Conservation (phyloP, 148 eudicot species). For the Nepenthes mirabilis region DNA sequence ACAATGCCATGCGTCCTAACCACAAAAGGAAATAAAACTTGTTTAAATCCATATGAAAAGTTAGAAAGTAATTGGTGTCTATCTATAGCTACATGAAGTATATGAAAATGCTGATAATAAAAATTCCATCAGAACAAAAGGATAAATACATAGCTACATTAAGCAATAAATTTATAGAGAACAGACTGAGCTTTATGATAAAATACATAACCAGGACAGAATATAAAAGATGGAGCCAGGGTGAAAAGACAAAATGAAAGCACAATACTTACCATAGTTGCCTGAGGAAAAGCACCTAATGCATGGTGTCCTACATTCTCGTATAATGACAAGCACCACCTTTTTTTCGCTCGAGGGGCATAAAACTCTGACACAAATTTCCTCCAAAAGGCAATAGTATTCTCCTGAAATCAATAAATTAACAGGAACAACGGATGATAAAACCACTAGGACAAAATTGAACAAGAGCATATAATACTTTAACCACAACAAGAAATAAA, state of each 20-base stretch:
- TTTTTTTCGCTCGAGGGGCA: conserved; percentile 87
- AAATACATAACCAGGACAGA: not conserved
- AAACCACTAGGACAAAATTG: not conserved
- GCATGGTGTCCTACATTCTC: conserved; percentile 90
- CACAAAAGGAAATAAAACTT: not conserved
- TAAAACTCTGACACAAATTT: conserved; percentile 88
- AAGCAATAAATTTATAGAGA: not conserved
- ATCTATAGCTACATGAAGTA: too few species aligned
- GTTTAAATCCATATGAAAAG: not conserved
- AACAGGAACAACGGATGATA: not conserved
- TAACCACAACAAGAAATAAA: too few species aligned
- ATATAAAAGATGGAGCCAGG: not conserved
- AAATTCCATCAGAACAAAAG: not conserved
- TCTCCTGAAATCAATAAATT: conserved; percentile 35
- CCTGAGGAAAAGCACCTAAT: conserved; percentile 80
- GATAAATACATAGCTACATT: not conserved
- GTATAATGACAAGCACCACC: conserved; percentile 89
- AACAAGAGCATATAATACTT: not conserved
- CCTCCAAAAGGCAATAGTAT: conserved; percentile 85
- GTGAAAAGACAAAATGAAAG: not conserved
- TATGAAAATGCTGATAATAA: not conserved
- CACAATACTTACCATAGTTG: conserved; percentile 48
- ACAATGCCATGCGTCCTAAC: conserved; percentile 96
- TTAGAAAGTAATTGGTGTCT: not conserved
- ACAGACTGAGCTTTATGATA: not conserved